A percentile compares a stretch with the other conserved stretches of the same genome.
These are phyloP conservation scores for Parasitella parasitica DNA, from an alignment of 371 early-diverging fungal species.

Conservation along the genomic window DNA sequence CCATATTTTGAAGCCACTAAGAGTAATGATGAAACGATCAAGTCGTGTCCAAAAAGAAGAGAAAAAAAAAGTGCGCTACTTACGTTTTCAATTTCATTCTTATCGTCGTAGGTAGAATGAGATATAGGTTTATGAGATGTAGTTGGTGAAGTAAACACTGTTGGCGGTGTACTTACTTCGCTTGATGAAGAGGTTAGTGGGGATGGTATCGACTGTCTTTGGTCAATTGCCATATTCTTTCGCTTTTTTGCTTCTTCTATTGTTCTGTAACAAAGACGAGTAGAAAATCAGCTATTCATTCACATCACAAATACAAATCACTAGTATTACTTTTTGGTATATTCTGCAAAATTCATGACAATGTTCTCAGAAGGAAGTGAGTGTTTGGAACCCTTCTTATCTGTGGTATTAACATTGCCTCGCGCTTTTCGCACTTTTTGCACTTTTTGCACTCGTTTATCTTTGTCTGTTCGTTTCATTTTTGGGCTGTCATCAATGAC, in stretches of 20 bases:
- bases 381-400: no score
- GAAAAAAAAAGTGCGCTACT: background rate
- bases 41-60: no score
- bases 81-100: conserved; percentile 12
- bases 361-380: background rate
- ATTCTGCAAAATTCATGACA: conserved; percentile 7
- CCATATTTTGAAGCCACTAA: conserved; percentile 12
- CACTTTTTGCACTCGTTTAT: background rate
- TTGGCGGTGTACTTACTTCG: conserved; percentile 14
- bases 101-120: background rate
- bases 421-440: background rate
- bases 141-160: background rate
- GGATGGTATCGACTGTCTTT: background rate
- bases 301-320: background rate
- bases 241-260: background rate
- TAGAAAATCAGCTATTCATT: background rate
- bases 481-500: background rate
- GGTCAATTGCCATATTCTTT: background rate
- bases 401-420: no score
- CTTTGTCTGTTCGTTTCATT: background rate
- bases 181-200: conserved; percentile 5
- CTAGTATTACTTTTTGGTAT: background rate
- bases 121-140: conserved; percentile 1
- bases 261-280: no score
- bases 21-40: background rate